Evolutionary conservation across 495 filamentous ascomycete genomes (phyloP).

Genomic region (Terfezia claveryi): DNA sequence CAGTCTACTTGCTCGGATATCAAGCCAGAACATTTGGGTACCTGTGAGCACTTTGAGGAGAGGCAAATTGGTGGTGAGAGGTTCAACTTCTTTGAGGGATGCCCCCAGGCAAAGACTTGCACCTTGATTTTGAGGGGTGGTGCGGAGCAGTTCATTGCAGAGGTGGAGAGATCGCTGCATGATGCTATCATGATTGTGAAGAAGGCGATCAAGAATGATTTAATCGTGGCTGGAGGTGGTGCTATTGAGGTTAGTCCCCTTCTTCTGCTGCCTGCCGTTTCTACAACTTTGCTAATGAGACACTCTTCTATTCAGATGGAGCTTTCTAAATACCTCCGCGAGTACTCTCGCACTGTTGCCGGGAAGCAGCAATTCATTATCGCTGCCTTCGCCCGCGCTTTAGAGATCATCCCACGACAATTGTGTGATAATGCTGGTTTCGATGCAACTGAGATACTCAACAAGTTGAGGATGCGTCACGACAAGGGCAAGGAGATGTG

Average conservation of each 20-base stretch:
- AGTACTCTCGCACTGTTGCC: slow-evolving; percentile 73
- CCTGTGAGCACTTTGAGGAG: slow-evolving; percentile 80
- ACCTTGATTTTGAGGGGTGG: slow-evolving; percentile 87
- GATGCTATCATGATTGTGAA: slow-evolving; percentile 99
- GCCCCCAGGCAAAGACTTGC: slow-evolving; percentile 86
- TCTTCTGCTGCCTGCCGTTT: slow-evolving; percentile 4
- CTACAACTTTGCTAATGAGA: neutral
- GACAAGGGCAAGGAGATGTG: slow-evolving; percentile 58
- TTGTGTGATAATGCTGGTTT: slow-evolving; percentile 97
- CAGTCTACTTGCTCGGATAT: slow-evolving; percentile 97
- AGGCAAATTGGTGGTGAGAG: slow-evolving; percentile 91
- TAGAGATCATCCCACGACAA: slow-evolving; percentile 90
- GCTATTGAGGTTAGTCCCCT: slow-evolving; percentile 38
- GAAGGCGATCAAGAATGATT: slow-evolving; percentile 78
- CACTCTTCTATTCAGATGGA: slow-evolving; percentile 40
- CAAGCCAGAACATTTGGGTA: slow-evolving; percentile 67
- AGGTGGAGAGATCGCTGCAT: slow-evolving; percentile 89
- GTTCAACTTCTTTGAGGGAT: slow-evolving; percentile 95
- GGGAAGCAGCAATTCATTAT: slow-evolving; percentile 94
- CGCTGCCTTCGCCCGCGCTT: slow-evolving; percentile 90
- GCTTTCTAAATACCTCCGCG: slow-evolving; percentile 69
- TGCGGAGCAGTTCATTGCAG: slow-evolving; percentile 96
- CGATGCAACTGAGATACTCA: slow-evolving; percentile 92
- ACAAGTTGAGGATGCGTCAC: slow-evolving; percentile 84
- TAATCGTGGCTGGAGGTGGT: slow-evolving; percentile 86